phyloP scores from a whole-genome alignment of 2,329 filamentous ascomycete genomes.

The Aspergillus melleus region DNA sequence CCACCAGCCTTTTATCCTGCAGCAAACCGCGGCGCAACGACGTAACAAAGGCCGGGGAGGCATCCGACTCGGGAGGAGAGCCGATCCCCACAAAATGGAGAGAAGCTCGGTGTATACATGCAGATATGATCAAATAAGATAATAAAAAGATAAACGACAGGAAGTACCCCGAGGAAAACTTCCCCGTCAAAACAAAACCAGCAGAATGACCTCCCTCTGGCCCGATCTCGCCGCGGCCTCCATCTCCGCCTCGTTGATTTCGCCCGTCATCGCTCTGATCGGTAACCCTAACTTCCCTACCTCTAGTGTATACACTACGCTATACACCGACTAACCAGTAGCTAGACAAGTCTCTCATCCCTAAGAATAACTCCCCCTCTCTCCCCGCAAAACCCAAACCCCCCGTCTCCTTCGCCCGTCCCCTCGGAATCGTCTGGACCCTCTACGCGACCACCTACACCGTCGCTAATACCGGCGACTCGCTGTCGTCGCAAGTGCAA shows the following conservation, averaged over 20 bases:
- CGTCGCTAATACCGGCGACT: conserved; percentile 71
- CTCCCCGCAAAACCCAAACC: conserved; percentile 10
- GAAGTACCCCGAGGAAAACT: no score
- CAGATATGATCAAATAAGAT: no score
- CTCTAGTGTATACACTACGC: not conserved
- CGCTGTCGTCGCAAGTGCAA: conserved; percentile 33
- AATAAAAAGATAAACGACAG: no score
- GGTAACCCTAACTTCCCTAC: not conserved
- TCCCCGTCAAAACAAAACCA: no score
- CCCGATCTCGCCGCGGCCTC: not conserved
- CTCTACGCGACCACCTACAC: conserved; percentile 84
- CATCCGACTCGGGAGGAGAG: not conserved
- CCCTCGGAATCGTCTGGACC: conserved; percentile 41
- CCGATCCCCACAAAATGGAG: not conserved
- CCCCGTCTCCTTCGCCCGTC: conserved; percentile 37
- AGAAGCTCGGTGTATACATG: not conserved
- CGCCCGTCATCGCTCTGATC: not conserved
- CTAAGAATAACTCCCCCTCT: conserved; percentile 12
- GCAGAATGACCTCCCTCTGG: not conserved
- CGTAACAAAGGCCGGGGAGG: no score
- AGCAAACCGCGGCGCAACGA: no score
- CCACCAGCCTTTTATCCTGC: not conserved
- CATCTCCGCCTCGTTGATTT: not conserved
- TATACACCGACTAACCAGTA: not conserved
- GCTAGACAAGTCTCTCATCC: not conserved